Evolutionary conservation across 768 basidiomycete genomes (phyloP).

Genomic region (Rhodotorula paludigena): DNA sequence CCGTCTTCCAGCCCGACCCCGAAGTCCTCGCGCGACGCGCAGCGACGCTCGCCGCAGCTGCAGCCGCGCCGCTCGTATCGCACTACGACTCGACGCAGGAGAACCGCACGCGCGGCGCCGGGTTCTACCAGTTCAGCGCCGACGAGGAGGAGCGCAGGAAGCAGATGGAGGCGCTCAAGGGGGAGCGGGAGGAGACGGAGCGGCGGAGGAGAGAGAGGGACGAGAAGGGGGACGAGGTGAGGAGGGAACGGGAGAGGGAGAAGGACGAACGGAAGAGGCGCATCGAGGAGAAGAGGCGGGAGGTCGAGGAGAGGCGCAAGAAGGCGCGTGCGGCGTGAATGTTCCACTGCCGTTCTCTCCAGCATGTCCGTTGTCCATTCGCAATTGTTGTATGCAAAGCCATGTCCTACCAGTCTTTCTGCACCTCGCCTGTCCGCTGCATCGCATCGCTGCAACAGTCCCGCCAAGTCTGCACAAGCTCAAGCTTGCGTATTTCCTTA

Average conservation of each 20-base stretch:
- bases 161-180: slow-evolving; percentile 79
- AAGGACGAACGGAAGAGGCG: slow-evolving; percentile 22
- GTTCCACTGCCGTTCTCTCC: no score
- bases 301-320: slow-evolving; percentile 32
- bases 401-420: no score
- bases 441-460: no score
- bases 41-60: slow-evolving; percentile 60
- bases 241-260: slow-evolving; percentile 13
- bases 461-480: no score
- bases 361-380: no score
- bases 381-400: no score
- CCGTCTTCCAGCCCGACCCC: slow-evolving; percentile 75
- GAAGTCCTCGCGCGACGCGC: slow-evolving; percentile 72
- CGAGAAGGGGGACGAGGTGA: slow-evolving; percentile 14
- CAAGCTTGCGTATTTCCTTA: no score
- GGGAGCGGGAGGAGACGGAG: slow-evolving; percentile 67
- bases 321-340: no score
- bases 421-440: no score
- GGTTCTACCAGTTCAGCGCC: slow-evolving; percentile 81
- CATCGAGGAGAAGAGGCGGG: slow-evolving; percentile 32
- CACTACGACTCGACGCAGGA: slow-evolving; percentile 82
- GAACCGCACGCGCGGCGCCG: slow-evolving; percentile 81
- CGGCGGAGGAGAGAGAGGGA: slow-evolving; percentile 15
- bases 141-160: slow-evolving; percentile 71
- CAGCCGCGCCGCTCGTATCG: slow-evolving; percentile 62